phyloP scores from a whole-genome alignment of 129 eudicot species.

The Silybum marianum region DNA sequence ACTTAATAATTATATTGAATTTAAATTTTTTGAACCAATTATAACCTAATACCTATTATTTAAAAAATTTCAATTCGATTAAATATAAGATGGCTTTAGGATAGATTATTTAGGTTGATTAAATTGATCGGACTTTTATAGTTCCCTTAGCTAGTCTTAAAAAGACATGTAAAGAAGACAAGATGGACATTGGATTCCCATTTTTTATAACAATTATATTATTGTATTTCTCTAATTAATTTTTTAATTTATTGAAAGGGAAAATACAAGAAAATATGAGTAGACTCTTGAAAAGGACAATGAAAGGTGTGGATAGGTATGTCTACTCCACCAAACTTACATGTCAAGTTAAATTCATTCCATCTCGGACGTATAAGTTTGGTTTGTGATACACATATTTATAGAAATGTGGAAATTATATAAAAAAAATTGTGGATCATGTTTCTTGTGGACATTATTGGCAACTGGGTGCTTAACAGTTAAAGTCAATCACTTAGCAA shows the following conservation, averaged over 20 bases:
- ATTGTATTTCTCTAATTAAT: background rate
- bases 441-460: too few species aligned
- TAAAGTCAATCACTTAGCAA: too few species aligned
- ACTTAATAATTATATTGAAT: too few species aligned
- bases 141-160: background rate
- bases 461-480: too few species aligned
- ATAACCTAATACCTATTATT: too few species aligned
- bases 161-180: background rate
- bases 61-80: too few species aligned
- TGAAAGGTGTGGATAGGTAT: constrained; percentile 7
- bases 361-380: background rate
- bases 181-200: constrained; percentile 6
- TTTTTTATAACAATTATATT: background rate
- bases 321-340: background rate
- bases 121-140: background rate
- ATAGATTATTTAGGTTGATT: too few species aligned
- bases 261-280: background rate
- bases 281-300: constrained; percentile 21
- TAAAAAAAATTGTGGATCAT: too few species aligned
- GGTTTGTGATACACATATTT: background rate
- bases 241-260: background rate
- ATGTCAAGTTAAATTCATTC: constrained; percentile 3
- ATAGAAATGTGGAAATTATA: background rate
- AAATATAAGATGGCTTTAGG: too few species aligned
- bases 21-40: too few species aligned